These are phyloP conservation scores for Eustoma russellianum DNA, from an alignment of 257 asterid genomes.

Conservation along the genomic window DNA sequence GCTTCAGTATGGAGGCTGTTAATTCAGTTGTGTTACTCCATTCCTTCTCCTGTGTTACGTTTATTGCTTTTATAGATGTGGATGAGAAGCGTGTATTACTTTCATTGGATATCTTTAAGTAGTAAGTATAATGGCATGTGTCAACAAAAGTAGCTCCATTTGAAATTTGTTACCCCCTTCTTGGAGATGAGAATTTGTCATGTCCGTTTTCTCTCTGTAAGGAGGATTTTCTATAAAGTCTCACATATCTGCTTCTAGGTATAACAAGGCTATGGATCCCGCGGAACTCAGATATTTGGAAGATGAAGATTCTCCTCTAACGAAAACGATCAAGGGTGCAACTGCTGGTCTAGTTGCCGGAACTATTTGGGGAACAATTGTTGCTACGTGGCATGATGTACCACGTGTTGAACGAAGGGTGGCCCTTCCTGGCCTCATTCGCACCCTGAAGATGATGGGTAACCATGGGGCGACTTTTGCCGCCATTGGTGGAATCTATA, in stretches of 20 bases:
- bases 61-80: not conserved
- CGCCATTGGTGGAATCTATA: constrained; percentile 85
- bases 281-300: constrained; percentile 70
- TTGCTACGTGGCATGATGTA: constrained; percentile 95
- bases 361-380: constrained; percentile 80
- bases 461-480: constrained; percentile 83
- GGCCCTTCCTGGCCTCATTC: constrained; percentile 88
- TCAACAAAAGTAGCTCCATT: not conserved
- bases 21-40: no score
- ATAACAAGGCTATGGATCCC: constrained; percentile 44
- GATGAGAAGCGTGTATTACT: not conserved
- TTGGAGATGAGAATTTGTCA: not conserved
- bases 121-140: not conserved
- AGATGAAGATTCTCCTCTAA: constrained; percentile 52
- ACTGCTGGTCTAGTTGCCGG: constrained; percentile 72
- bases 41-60: not conserved
- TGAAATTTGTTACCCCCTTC: not conserved
- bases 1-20: no score
- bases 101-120: not conserved
- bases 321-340: constrained; percentile 78
- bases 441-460: constrained; percentile 96
- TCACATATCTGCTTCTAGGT: not conserved
- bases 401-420: constrained; percentile 95
- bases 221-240: not conserved
- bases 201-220: not conserved